Evolutionary conservation across 73 alveolate species (phyloP).

Genomic region (Blepharisma stoltei): DNA sequence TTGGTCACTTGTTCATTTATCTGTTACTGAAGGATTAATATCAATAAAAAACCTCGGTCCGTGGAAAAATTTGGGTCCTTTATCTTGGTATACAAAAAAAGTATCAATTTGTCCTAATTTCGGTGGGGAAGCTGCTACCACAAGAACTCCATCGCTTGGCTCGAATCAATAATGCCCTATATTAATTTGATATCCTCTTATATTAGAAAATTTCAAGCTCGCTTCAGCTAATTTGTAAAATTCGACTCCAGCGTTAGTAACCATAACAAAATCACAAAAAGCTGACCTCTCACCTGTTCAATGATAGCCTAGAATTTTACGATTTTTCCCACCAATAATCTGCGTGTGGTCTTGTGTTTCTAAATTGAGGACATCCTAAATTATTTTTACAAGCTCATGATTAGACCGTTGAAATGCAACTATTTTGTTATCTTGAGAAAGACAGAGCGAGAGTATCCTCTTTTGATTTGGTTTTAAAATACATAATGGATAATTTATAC

Average conservation of each 20-base stretch:
- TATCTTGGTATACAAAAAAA: not conserved
- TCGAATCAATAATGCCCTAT: slow-evolving; percentile 19
- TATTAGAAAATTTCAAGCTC: not conserved
- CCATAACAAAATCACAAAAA: not conserved
- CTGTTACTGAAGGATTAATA: slow-evolving; percentile 13
- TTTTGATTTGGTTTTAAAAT: no score
- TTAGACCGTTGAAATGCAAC: slow-evolving; percentile 15
- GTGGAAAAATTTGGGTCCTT: not conserved
- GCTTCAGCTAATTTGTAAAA: not conserved
- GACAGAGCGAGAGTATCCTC: not conserved
- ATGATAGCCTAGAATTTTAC: slow-evolving; percentile 15
- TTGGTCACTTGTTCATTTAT: slow-evolving; percentile 4
- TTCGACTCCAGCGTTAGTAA: not conserved
- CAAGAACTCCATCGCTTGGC: not conserved
- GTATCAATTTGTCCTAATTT: slow-evolving; percentile 3
- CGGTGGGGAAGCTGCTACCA: slow-evolving; percentile 22
- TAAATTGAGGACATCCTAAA: not conserved
- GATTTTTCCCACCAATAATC: not conserved
- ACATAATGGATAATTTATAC: no score
- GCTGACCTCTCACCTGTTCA: not conserved
- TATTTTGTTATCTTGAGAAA: not conserved
- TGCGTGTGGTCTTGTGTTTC: not conserved
- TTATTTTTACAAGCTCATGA: slow-evolving; percentile 1
- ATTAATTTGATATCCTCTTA: not conserved
- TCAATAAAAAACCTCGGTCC: slow-evolving; percentile 14